Base-by-base conservation (phyloP, 2,329 filamentous ascomycete species). In the Fusarium anguioides region DNA sequence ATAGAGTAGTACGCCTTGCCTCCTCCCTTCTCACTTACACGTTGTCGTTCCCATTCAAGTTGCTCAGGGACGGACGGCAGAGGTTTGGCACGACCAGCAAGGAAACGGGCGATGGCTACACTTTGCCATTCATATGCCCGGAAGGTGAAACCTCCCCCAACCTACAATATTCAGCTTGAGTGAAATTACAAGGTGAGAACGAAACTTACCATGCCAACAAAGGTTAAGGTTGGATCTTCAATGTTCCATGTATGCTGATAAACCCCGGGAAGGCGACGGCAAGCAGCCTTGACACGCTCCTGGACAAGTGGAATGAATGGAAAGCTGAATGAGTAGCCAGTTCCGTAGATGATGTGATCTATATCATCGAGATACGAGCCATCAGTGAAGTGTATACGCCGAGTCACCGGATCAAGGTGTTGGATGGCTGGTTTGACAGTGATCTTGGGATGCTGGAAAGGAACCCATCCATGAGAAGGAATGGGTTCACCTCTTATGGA, bases 91-190 rank as follows among this genome's bases (percentile, higher is more conserved):
- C 58, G 58, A 2, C 63, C 54, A 1, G 66, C 60, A 0, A 70
- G 36, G 27, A 61, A 56, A 6, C 69, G 53, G 3, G 66, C 59
- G 1, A 71, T 36, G 1, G 69, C 69, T 10, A 66, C 69, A 0
- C 62, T 67, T 18, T 71, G 68, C 60, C 63, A 71, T 26, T 71
- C 69, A 3, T 70, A 71, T 10, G 66, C 68, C 3, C 67, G 64
- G 20, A 71, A 71, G 0, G 69, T 71, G 29, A 71, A 71, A 4
- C 68, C 64, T 8, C 66, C 66, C 18, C 40, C 58, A n/a, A 61
- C 64, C 69, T 26, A 7, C 5, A 6, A 8, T 8, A 4, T 1
- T 33, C 7, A 29, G 29, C 23, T 37, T 9, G 21, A 2, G 15
- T 33, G 4, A 14, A 0, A 27, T 4, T 8, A 6, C 2, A 5